These are phyloP conservation scores for Didymella pinodella DNA, from an alignment of 2,329 filamentous ascomycete species.

Conservation along the genomic window DNA sequence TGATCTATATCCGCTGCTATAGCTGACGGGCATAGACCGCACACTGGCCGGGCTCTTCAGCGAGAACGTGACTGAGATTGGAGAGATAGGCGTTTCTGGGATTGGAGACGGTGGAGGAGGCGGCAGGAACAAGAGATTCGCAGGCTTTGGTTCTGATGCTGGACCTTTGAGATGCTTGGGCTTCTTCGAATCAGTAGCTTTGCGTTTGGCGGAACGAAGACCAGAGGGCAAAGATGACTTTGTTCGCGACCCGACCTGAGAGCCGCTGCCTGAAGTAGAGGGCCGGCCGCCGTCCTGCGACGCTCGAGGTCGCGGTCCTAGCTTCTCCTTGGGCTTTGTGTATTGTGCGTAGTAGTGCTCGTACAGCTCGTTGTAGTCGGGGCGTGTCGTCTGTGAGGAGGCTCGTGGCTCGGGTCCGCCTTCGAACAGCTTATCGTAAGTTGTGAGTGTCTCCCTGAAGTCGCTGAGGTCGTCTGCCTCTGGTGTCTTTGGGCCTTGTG, in stretches of 20 bases:
- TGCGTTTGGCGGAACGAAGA: slow-evolving; percentile 64
- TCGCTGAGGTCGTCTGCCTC: slow-evolving; percentile 32
- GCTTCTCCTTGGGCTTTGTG: slow-evolving; percentile 84
- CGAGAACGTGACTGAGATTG: slow-evolving; percentile 50
- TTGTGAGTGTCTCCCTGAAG: slow-evolving; percentile 40
- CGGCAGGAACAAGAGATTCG: slow-evolving; percentile 43
- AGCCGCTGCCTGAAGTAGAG: slow-evolving; percentile 62
- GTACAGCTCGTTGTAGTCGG: slow-evolving; percentile 53
- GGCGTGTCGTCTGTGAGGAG: slow-evolving; percentile 54
- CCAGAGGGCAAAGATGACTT: slow-evolving; percentile 82
- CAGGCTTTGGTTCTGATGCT: slow-evolving; percentile 32
- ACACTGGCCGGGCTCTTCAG: slow-evolving; percentile 51
- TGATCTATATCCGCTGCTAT: slow-evolving; percentile 49
- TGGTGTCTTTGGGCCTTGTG: slow-evolving; percentile 32
- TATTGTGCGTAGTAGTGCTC: slow-evolving; percentile 59
- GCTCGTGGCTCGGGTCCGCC: slow-evolving; percentile 53
- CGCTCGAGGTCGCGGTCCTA: slow-evolving; percentile 85
- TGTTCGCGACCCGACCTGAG: slow-evolving; percentile 64
- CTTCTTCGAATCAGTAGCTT: slow-evolving; percentile 41
- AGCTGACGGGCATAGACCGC: slow-evolving; percentile 56
- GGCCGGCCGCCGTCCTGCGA: slow-evolving; percentile 72
- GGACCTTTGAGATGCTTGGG: slow-evolving; percentile 44
- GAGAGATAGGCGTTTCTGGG: slow-evolving; percentile 46
- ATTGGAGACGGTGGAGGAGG: slow-evolving; percentile 46
- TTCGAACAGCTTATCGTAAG: slow-evolving; percentile 47